phyloP scores from a whole-genome alignment of 805 yeast genomes.

The Tetrapisispora fleetii region DNA sequence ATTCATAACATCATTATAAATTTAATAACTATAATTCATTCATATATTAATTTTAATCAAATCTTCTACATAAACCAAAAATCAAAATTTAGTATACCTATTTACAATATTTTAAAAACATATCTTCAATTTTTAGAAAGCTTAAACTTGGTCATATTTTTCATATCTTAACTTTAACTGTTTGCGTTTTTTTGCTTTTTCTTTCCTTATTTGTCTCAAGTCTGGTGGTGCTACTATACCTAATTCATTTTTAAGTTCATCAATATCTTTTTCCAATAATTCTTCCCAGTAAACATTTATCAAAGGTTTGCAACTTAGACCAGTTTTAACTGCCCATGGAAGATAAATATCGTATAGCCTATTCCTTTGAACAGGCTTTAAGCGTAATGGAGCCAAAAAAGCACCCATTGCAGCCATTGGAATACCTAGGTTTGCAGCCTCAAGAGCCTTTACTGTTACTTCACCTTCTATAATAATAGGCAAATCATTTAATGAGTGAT shows the following conservation, averaged over 20 bases:
- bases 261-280: slow-evolving; percentile 57
- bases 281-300: slow-evolving; percentile 92
- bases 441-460: slow-evolving; percentile 84
- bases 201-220: slow-evolving; percentile 52
- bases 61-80: not conserved
- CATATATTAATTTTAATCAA: no score
- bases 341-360: slow-evolving; percentile 61
- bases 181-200: slow-evolving; percentile 15
- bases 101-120: no score
- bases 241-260: slow-evolving; percentile 59
- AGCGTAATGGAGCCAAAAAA: slow-evolving; percentile 73
- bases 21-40: no score
- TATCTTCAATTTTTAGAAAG: no score
- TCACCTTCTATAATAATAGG: slow-evolving; percentile 96
- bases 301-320: slow-evolving; percentile 62
- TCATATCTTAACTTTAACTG: slow-evolving; percentile 22
- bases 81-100: not conserved
- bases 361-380: slow-evolving; percentile 51
- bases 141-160: not conserved
- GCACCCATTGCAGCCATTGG: slow-evolving; percentile 96
- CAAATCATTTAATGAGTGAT: slow-evolving; percentile 81
- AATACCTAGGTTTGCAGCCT: slow-evolving; percentile 81
- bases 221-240: slow-evolving; percentile 75
- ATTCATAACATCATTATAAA: no score
- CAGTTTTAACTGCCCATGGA: slow-evolving; percentile 80